Evolutionary conservation across 495 filamentous ascomycete species (phyloP).

Genomic region (Daldinia concentrica): DNA sequence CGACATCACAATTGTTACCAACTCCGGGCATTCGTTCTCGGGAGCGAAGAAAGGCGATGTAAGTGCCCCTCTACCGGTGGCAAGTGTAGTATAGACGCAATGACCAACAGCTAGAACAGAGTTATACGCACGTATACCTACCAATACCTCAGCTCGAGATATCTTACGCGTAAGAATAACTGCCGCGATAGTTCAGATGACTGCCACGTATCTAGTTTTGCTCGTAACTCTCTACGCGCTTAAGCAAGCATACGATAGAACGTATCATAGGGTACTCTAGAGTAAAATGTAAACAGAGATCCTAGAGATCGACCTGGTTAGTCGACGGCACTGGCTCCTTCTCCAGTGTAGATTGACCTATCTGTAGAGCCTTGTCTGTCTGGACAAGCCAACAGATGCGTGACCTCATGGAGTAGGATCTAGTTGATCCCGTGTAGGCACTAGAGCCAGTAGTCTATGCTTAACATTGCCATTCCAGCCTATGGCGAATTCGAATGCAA

Average conservation of each 20-base stretch:
- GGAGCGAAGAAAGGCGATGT: not conserved
- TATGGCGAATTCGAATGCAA: slow-evolving; percentile 2
- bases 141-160: slow-evolving; percentile 5
- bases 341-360: slow-evolving; percentile 7
- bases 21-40: not conserved
- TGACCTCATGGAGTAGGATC: slow-evolving; percentile 8
- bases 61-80: not conserved
- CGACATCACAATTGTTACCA: not conserved
- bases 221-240: slow-evolving; percentile 24
- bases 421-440: slow-evolving; percentile 5
- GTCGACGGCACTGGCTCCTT: slow-evolving; percentile 9
- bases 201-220: slow-evolving; percentile 20
- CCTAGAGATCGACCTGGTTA: not conserved
- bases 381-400: not conserved
- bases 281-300: not conserved
- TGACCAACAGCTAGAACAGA: not conserved
- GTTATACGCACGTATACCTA: slow-evolving; percentile 22
- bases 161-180: slow-evolving; percentile 18
- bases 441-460: not conserved
- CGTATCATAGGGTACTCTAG: slow-evolving; percentile 1
- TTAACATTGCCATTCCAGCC: not conserved
- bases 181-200: slow-evolving; percentile 27
- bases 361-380: not conserved
- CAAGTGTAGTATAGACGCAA: not conserved
- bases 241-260: slow-evolving; percentile 18